A percentile compares a stretch with the other conserved stretches of the same genome.
phyloP scores from a whole-genome alignment of 1,284 basidiomycete genomes.

The Caloboletus inedulis region DNA sequence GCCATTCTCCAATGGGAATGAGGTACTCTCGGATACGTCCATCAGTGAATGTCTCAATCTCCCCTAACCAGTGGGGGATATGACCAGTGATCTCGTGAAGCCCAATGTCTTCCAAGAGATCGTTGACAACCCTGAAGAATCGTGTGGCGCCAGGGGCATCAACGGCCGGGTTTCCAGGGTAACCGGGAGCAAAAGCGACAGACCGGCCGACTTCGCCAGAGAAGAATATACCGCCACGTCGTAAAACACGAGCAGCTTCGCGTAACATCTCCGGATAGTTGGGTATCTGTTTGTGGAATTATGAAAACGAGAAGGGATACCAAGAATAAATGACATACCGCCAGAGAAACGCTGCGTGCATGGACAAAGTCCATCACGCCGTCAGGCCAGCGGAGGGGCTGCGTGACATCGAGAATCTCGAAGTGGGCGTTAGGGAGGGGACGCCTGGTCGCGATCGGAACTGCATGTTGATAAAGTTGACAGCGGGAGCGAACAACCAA shows the following conservation, averaged over 20 bases:
- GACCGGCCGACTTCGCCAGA: constrained; percentile 56
- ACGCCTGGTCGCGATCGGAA: constrained; percentile 63
- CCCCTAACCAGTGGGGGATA: constrained; percentile 37
- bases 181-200: constrained; percentile 39
- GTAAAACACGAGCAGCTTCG: constrained; percentile 58
- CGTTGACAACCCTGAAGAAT: constrained; percentile 45
- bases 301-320: constrained; percentile 12
- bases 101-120: constrained; percentile 34
- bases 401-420: constrained; percentile 59
- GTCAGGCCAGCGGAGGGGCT: constrained; percentile 45
- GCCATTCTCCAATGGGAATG: constrained; percentile 54
- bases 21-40: constrained; percentile 33
- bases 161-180: constrained; percentile 33
- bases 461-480: constrained; percentile 35
- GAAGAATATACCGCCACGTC: constrained; percentile 61
- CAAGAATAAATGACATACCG: constrained; percentile 40
- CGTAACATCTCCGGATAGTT: constrained; percentile 49
- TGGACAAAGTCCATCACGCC: constrained; percentile 61
- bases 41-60: constrained; percentile 39
- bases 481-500: constrained; percentile 4
- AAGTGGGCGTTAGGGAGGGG: constrained; percentile 59
- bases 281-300: constrained; percentile 38
- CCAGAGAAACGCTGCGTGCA: constrained; percentile 54
- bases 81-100: constrained; percentile 36
- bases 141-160: constrained; percentile 39